Evolutionary conservation across 495 filamentous ascomycete species (phyloP).

Genomic region (Achaetomiella virescens): DNA sequence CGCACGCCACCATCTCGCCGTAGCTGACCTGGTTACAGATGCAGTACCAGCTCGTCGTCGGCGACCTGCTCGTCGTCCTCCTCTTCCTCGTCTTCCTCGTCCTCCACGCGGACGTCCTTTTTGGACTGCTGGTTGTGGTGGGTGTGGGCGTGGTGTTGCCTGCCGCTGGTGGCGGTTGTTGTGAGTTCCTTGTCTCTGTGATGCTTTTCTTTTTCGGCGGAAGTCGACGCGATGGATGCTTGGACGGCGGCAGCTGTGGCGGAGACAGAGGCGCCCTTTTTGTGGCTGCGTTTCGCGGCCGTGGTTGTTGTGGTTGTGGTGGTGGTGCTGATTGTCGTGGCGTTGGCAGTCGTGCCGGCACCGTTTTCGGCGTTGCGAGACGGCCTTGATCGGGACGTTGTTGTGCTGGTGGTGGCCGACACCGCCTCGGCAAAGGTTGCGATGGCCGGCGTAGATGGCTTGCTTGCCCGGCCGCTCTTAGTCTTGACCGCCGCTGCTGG

Average conservation of each 20-base stretch:
- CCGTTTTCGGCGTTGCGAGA: slow-evolving; percentile 19
- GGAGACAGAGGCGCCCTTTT: slow-evolving; percentile 52
- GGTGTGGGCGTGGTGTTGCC: neutral
- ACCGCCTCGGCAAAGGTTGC: slow-evolving; percentile 45
- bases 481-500: slow-evolving; percentile 37
- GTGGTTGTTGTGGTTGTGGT: slow-evolving; percentile 20
- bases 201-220: slow-evolving; percentile 1
- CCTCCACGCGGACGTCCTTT: slow-evolving; percentile 52
- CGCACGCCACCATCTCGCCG: slow-evolving; percentile 97
- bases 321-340: slow-evolving; percentile 8
- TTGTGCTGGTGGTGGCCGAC: slow-evolving; percentile 22
- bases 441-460: slow-evolving; percentile 56
- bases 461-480: slow-evolving; percentile 54
- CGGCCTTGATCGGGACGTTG: slow-evolving; percentile 18
- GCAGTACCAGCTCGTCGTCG: slow-evolving; percentile 54
- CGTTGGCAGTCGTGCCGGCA: neutral
- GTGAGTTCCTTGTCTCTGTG: slow-evolving; percentile 6
- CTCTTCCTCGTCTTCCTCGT: slow-evolving; percentile 65
- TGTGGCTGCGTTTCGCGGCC: slow-evolving; percentile 57
- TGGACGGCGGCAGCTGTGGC: slow-evolving; percentile 22
- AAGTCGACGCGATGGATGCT: neutral
- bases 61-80: slow-evolving; percentile 53
- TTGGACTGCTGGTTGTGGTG: slow-evolving; percentile 1
- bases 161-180: neutral
- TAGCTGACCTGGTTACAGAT: slow-evolving; percentile 91